A percentile compares a stretch with the other conserved stretches of the same genome.
These are phyloP conservation scores for Dichotomopilus funicola DNA, from an alignment of 2,329 filamentous ascomycete species.

Conservation along the genomic window DNA sequence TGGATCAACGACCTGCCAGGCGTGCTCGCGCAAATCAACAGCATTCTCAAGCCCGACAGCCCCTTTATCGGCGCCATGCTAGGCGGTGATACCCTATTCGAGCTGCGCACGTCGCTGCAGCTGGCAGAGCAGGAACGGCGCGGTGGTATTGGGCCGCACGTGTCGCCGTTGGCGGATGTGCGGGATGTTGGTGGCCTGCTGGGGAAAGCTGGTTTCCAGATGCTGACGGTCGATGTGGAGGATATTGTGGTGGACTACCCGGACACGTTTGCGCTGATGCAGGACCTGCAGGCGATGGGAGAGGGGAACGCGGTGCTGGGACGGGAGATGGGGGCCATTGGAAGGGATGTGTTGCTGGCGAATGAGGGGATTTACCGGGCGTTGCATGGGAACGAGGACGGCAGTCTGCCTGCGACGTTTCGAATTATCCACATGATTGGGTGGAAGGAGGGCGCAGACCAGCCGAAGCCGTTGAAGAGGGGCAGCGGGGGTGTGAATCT, in stretches of 20 bases:
- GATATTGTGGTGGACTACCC: constrained; percentile 96
- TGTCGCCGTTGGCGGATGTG: constrained; percentile 88
- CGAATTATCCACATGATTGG: constrained; percentile 98
- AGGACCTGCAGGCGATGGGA: constrained; percentile 92
- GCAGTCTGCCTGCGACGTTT: constrained; percentile 80
- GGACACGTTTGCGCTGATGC: constrained; percentile 82
- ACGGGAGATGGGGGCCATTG: constrained; percentile 72
- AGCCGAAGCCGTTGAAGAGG: constrained; percentile 71
- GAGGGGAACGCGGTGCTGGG: constrained; percentile 84
- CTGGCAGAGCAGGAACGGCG: constrained; percentile 83
- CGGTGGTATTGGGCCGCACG: constrained; percentile 85
- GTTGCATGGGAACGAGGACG: constrained; percentile 77
- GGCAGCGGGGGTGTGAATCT: constrained; percentile 84
- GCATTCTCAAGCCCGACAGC: constrained; percentile 77
- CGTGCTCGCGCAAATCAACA: constrained; percentile 76
- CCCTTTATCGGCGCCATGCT: constrained; percentile 96
- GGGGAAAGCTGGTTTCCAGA: constrained; percentile 83
- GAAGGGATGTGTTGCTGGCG: constrained; percentile 77
- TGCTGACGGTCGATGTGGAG: constrained; percentile 94
- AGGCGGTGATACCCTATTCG: constrained; percentile 87
- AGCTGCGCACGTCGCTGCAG: constrained; percentile 88
- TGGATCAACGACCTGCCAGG: constrained; percentile 97
- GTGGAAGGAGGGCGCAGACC: constrained; percentile 79
- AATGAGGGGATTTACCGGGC: constrained; percentile 82
- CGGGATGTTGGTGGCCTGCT: constrained; percentile 83